These are phyloP conservation scores for Chrysanthemum seticuspe DNA, from an alignment of 129 eudicot species.

Conservation along the genomic window DNA sequence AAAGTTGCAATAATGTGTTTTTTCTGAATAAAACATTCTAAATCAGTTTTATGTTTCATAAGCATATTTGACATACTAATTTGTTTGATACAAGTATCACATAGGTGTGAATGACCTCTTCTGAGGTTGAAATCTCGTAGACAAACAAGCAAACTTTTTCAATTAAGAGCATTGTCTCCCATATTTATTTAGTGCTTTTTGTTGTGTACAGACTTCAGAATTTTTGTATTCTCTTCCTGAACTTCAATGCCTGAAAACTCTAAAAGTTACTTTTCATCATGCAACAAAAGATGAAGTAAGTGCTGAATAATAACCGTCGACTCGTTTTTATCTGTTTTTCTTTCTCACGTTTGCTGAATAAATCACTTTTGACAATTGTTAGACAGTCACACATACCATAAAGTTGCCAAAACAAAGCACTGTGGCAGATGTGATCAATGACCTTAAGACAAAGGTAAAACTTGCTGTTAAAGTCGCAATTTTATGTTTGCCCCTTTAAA, in stretches of 20 bases:
- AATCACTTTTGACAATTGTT: conserved; percentile 19
- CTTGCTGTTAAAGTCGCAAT: too few species aligned
- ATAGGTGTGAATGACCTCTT: too few species aligned
- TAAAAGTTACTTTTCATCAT: conserved; percentile 85
- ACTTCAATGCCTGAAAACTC: conserved; percentile 79
- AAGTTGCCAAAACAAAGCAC: conserved; percentile 84
- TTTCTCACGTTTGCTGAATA: conserved; percentile 10
- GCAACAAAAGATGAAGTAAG: conserved; percentile 85
- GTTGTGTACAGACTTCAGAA: conserved; percentile 55
- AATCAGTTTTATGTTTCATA: neutral
- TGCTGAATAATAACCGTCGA: conserved; percentile 5
- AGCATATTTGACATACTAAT: neutral
- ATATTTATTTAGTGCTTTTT: conserved; percentile 5
- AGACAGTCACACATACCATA: conserved; percentile 71
- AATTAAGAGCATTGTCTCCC: neutral
- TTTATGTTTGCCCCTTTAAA: too few species aligned
- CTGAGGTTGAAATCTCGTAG: too few species aligned
- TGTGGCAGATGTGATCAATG: conserved; percentile 71
- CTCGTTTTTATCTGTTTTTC: neutral
- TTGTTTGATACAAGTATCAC: too few species aligned
- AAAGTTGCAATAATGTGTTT: conserved; percentile 20
- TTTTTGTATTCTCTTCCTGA: conserved; percentile 88
- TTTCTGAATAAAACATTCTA: conserved; percentile 3
- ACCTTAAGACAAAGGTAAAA: conserved; percentile 46
- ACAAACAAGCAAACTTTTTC: too few species aligned